These are phyloP conservation scores for Beauveria brongniartii DNA, from an alignment of 2,329 filamentous ascomycete species.

Conservation along the genomic window DNA sequence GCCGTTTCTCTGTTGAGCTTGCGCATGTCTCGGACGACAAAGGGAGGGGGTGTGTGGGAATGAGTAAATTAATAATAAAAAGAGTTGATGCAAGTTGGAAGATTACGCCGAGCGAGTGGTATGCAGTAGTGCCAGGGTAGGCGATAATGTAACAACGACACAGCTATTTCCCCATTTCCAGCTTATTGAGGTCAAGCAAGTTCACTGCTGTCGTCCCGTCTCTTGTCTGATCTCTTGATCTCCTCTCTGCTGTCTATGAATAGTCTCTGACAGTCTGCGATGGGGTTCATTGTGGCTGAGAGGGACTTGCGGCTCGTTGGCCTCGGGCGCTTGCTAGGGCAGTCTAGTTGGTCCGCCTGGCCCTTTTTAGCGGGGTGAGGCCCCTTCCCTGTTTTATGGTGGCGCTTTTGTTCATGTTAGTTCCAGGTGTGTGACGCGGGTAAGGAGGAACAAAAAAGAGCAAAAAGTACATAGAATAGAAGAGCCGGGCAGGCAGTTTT, in stretches of 20 bases:
- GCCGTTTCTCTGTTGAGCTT: background rate
- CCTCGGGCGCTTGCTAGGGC: constrained; percentile 3
- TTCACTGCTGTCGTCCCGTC: no score
- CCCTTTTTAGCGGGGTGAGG: background rate
- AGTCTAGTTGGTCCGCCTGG: background rate
- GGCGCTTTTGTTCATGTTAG: background rate
- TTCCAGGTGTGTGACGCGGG: background rate
- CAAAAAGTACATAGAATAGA: no score
- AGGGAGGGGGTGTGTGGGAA: background rate
- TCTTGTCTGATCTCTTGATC: no score
- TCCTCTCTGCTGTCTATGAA: no score
- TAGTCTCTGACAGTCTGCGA: background rate
- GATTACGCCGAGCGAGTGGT: constrained; percentile 1
- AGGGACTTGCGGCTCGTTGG: background rate
- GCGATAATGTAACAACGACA: background rate
- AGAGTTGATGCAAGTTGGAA: background rate
- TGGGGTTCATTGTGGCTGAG: background rate
- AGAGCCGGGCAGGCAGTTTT: no score
- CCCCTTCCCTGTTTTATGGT: background rate
- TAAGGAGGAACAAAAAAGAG: background rate
- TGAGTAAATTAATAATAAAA: no score
- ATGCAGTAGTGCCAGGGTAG: background rate
- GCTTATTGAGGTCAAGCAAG: no score
- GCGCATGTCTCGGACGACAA: constrained; percentile 6
- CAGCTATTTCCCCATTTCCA: no score